phyloP scores from a whole-genome alignment of 139 green algal genomes.

The Chlorella sp. region DNA sequence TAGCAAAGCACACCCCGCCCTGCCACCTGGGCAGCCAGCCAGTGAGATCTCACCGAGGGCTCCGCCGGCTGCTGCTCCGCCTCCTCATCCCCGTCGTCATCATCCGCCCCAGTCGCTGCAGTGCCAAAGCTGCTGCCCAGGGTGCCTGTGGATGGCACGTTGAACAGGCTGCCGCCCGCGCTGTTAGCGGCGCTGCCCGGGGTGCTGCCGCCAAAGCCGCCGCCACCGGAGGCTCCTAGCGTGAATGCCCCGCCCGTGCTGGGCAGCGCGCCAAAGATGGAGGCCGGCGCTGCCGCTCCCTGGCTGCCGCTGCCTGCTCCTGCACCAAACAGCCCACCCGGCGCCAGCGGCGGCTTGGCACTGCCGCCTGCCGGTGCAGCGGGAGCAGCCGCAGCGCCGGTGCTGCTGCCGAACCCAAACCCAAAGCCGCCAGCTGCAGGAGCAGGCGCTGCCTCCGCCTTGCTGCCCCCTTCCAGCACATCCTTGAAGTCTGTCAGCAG shows the following conservation, averaged over 20 bases:
- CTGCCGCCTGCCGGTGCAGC: not conserved
- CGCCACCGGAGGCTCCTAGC: not conserved
- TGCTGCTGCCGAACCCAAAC: not conserved
- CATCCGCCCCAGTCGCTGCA: not conserved
- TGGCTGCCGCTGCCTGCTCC: not conserved
- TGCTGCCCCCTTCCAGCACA: conserved; percentile 37
- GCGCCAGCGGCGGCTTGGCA: conserved; percentile 14
- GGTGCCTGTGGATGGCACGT: conserved; percentile 2
- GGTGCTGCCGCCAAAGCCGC: conserved; percentile 13
- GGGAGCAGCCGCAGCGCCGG: no score
- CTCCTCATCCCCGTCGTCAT: conserved; percentile 14
- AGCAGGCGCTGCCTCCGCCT: not conserved
- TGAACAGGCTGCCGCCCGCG: conserved; percentile 27
- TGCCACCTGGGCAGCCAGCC: not conserved
- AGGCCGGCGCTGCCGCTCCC: not conserved
- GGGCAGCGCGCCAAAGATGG: conserved; percentile 25
- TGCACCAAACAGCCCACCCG: not conserved
- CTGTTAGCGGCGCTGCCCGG: conserved; percentile 14
- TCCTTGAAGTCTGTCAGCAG: conserved; percentile 60
- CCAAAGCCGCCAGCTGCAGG: not conserved
- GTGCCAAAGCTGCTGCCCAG: conserved; percentile 29
- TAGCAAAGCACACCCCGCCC: no score
- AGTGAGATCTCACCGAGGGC: conserved; percentile 13
- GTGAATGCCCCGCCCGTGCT: not conserved
- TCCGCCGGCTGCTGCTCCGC: conserved; percentile 29